Base-by-base conservation (phyloP, 176 grass and related monocot species). In the Aegilops umbellulata region DNA sequence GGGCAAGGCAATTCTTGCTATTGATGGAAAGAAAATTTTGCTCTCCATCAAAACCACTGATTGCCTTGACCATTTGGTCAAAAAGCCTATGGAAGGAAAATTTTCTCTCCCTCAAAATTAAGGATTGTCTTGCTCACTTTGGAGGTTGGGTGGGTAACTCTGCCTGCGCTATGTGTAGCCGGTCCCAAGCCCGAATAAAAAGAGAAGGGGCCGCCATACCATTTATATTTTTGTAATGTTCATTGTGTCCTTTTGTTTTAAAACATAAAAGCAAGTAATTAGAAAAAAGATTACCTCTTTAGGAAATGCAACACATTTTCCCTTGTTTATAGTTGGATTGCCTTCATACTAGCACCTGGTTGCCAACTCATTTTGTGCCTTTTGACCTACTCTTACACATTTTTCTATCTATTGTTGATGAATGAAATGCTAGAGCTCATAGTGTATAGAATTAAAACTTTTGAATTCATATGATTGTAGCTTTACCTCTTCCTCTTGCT, bases 61-160 rank as follows among this genome's bases (percentile, higher is more conserved):
- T 73, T 42, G 38, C 36, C 36, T 73, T 73, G 22, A n/a, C 4
- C 69, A 42, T 10, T 14, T 42, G 38, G 19, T 11, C 10, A 15
- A 72, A 72, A 58, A 58, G 19, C 7, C 55, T 22, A 58, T 58
- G 20, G 7, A 58, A 58, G 55, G 7, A 2, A 1, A 44, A 36
- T 44, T 73, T 73, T 6, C 38, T 73, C 69, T 58, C 55, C 55
- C 55, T 55, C 55, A 58, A 58, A 58, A 58, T 22, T 9, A 58
- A 58, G 55, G 55, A 9, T 8, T 22, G 6, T 9, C 7, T 22
- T 58, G 55, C 3, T 58, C 55, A 58, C 19, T 74, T 74, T 74
- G 71, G 71, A 47, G 71, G 71, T 39, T 74, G 70, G 70, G 70
- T 74, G 71, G 41, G 71, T 27, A 74, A 74, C 71, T 74, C 23